Conservation (phyloP, 1,139 yeast genomes). For the Geotrichum candidum region DNA sequence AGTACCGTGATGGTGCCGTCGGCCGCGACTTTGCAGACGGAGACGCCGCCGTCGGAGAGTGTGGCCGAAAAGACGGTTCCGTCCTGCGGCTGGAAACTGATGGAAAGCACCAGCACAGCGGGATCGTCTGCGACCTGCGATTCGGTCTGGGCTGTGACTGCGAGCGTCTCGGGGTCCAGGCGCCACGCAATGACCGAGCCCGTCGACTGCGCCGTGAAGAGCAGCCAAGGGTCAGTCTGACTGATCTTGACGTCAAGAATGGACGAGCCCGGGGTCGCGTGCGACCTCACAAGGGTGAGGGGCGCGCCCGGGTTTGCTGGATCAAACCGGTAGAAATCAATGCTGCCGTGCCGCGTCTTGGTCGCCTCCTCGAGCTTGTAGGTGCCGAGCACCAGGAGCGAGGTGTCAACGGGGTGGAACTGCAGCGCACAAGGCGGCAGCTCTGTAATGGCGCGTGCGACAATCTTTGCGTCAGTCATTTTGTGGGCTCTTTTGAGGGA, state of each 20-base stretch:
- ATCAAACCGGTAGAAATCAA: conserved; percentile 51
- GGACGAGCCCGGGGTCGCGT: conserved; percentile 50
- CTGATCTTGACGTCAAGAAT: conserved; percentile 67
- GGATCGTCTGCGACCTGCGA: conserved; percentile 39
- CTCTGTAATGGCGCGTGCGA: conserved; percentile 33
- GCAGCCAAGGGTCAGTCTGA: conserved; percentile 44
- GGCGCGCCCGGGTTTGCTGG: conserved; percentile 14
- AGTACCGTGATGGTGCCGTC: conserved; percentile 18
- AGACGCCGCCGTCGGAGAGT: conserved; percentile 34
- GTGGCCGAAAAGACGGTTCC: conserved; percentile 30
- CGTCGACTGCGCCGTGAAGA: conserved; percentile 72
- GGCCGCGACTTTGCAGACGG: conserved; percentile 21
- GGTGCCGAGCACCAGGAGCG: conserved; percentile 62
- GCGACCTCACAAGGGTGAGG: conserved; percentile 2
- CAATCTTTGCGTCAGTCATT: conserved; percentile 6
- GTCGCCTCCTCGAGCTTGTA: conserved; percentile 60
- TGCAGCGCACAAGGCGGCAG: conserved; percentile 82
- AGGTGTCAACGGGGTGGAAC: conserved; percentile 47
- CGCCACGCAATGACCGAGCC: conserved; percentile 69
- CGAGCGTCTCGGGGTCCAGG: conserved; percentile 22
- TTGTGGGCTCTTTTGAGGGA: no score
- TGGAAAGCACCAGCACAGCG: conserved; percentile 55
- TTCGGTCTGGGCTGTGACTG: conserved; percentile 23
- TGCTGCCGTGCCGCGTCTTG: conserved; percentile 61
- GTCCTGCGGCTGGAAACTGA: conserved; percentile 41